phyloP scores from a whole-genome alignment of 495 filamentous ascomycete genomes.

The Aspergillus sclerotiicarbonarius region DNA sequence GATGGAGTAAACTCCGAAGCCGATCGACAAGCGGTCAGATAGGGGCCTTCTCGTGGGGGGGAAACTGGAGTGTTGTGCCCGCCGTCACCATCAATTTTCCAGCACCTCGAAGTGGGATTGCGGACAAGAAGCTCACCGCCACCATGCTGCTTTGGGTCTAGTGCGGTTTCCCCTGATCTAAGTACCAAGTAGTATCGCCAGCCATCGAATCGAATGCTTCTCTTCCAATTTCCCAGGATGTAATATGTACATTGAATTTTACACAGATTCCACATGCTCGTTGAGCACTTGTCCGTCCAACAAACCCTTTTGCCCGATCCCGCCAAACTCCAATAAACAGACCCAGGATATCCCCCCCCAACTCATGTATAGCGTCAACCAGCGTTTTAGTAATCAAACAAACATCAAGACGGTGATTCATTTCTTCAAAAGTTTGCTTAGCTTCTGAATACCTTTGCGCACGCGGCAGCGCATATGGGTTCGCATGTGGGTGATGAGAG shows the following conservation, averaged over 20 bases:
- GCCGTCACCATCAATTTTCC: constrained; percentile 31
- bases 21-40: constrained; percentile 4
- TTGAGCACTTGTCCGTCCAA: no score
- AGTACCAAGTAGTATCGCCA: not conserved
- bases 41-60: constrained; percentile 5
- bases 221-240: not conserved
- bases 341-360: no score
- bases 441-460: constrained; percentile 9
- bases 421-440: constrained; percentile 13
- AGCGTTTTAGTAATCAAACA: not conserved
- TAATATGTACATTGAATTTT: no score
- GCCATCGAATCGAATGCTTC: not conserved
- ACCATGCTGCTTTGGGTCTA: constrained; percentile 19
- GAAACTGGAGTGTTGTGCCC: constrained; percentile 22
- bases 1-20: constrained; percentile 1
- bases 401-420: not conserved
- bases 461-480: constrained; percentile 7
- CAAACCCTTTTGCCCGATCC: no score
- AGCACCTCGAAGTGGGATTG: constrained; percentile 31
- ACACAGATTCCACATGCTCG: no score
- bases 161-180: constrained; percentile 15
- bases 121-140: constrained; percentile 27
- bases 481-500: constrained; percentile 6
- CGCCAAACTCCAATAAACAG: no score
- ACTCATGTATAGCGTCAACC: not conserved